Evolutionary conservation across 257 asterid genomes (phyloP).

Genomic region (Rubia yunnanensis): DNA sequence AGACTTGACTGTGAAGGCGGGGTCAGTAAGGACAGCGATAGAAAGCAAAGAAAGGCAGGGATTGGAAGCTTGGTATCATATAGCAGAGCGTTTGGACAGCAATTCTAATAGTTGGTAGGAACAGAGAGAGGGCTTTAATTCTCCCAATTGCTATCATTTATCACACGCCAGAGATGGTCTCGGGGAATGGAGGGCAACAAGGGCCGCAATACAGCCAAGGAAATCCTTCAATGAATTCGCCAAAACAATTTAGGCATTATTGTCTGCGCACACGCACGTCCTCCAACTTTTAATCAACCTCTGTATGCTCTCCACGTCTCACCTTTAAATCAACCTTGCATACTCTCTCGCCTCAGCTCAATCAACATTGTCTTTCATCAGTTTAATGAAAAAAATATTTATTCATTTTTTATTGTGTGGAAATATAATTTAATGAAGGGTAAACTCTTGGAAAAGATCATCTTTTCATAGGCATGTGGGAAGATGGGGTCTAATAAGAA

Average conservation of each 20-base stretch:
- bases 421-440: too few species aligned
- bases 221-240: background rate
- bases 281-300: background rate
- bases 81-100: too few species aligned
- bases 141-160: background rate
- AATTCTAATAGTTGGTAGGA: background rate
- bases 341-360: too few species aligned
- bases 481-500: too few species aligned
- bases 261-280: background rate
- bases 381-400: too few species aligned
- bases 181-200: background rate
- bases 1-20: too few species aligned
- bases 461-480: too few species aligned
- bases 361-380: too few species aligned
- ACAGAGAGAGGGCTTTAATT: background rate
- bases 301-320: too few species aligned
- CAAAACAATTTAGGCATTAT: background rate
- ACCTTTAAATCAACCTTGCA: too few species aligned
- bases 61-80: background rate
- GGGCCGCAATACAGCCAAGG: background rate
- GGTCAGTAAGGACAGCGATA: background rate
- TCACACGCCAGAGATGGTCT: background rate
- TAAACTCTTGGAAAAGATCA: too few species aligned
- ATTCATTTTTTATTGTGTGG: too few species aligned
- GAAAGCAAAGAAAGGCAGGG: constrained; percentile 1